Evolutionary conservation across 768 basidiomycete genomes (phyloP), one percentile per base, ranked within the genome.

Genomic region (Suillus cothurnatus): DNA sequence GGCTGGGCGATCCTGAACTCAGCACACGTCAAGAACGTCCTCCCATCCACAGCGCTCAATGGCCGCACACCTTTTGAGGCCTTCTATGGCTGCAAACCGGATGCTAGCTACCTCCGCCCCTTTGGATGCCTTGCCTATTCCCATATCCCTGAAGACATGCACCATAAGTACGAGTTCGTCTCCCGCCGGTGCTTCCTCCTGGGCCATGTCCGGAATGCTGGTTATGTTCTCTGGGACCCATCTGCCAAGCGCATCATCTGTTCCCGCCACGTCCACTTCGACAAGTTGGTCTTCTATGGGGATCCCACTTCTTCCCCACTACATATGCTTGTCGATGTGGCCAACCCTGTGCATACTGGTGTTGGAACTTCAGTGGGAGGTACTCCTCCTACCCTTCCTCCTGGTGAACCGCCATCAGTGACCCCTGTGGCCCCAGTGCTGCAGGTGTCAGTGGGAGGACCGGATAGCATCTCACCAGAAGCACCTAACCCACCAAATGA

Each of bases 31-130:
- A 9, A 31, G 1, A 66, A 68, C 28, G 8, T 21, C 1, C 67
- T 66, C 26, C 45, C 66, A 3, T 64, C 47, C 0, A 65, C 61
- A 8, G 64, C 68, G 6, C 55, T 73, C 0, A 12, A 3, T 1
- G 31, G 49, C 4, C 70, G 56, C 2, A 76, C 74, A 0, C 75
- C 76, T 2, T 64, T 71, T 14, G 71, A 77, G 39, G 70, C 61
- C 0, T 71, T 72, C 38, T 67, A 67, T 38, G 70, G 73, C 0
- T 9, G 53, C 19, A 75, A 75, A 58, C 74, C 75, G 0, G 67
- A 71, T 39, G 57, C 77, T 0, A 32, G 70, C 8, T 62, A 65
- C 2, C 64, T 77, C 1, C 68, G 63, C 0, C 65, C 68, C 21
- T 77, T 75, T 43, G 69, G 75, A 0, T 71, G 64, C 5, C 26